These are phyloP conservation scores for Basipetospora chlamydospora DNA, from an alignment of 2,329 filamentous ascomycete genomes.

Conservation along the genomic window DNA sequence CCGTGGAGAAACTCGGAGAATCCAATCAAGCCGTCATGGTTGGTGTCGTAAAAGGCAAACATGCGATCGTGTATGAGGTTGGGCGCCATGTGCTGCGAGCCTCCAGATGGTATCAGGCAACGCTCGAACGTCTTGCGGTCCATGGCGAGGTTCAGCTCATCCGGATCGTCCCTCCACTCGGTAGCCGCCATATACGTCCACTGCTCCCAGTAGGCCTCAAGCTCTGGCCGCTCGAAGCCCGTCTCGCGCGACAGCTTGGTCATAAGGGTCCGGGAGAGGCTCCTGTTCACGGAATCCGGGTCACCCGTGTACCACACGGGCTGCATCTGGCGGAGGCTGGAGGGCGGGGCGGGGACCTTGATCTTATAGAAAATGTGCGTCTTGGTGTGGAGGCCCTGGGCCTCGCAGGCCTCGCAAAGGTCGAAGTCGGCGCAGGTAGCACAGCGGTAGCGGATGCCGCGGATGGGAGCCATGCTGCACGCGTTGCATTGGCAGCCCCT, in stretches of 20 bases:
- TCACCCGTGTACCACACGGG: conserved; percentile 83
- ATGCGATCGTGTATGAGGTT: conserved; percentile 92
- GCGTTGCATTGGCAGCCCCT: conserved; percentile 84
- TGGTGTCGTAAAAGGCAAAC: conserved; percentile 91
- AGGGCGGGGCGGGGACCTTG: conserved; percentile 71
- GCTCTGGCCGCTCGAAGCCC: conserved; percentile 68
- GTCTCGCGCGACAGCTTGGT: conserved; percentile 56
- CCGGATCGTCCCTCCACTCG: conserved; percentile 69
- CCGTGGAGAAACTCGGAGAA: conserved; percentile 86
- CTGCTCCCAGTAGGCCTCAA: conserved; percentile 92
- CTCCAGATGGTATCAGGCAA: conserved; percentile 74
- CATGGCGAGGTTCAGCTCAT: conserved; percentile 66
- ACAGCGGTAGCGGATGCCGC: conserved; percentile 84
- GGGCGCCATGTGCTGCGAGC: conserved; percentile 60
- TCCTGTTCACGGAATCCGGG: conserved; percentile 54
- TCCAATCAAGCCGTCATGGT: conserved; percentile 75
- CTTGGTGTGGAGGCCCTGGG: conserved; percentile 61
- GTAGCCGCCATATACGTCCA: conserved; percentile 88
- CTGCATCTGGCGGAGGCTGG: conserved; percentile 67
- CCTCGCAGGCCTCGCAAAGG: conserved; percentile 85
- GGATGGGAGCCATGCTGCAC: conserved; percentile 77
- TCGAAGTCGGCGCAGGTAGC: conserved; percentile 95
- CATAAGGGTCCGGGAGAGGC: conserved; percentile 52
- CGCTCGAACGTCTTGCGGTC: conserved; percentile 87
- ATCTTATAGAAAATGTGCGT: conserved; percentile 97